Evolutionary conservation across 1,284 basidiomycete species (phyloP).

Genomic region (Tilletia horrida): DNA sequence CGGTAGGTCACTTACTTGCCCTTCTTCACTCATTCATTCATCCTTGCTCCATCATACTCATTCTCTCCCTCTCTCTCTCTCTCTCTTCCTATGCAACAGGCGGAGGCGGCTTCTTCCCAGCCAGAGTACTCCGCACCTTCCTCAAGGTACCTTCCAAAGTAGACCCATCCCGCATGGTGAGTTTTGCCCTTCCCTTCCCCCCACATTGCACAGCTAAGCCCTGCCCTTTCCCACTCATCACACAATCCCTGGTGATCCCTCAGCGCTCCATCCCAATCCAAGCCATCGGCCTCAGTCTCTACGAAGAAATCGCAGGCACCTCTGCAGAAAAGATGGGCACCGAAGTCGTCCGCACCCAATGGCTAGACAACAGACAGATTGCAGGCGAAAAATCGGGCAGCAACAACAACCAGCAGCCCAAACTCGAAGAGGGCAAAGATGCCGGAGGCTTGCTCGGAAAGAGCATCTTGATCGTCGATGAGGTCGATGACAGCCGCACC

Average conservation of each 20-base stretch:
- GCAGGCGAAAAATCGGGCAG: conserved; percentile 15
- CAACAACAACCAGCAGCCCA: conserved; percentile 29
- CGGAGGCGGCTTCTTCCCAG: conserved; percentile 54
- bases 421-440: conserved; percentile 41
- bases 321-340: conserved; percentile 47
- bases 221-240: no score
- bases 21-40: no score
- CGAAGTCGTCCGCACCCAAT: conserved; percentile 53
- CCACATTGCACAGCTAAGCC: no score
- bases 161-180: conserved; percentile 26
- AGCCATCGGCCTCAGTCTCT: conserved; percentile 53
- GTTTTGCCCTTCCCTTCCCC: no score
- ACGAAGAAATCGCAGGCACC: conserved; percentile 50
- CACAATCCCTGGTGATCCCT: no score
- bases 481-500: conserved; percentile 54
- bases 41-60: background rate
- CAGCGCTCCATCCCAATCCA: conserved; percentile 53
- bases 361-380: conserved; percentile 45
- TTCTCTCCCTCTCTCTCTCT: background rate
- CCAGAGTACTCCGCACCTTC: conserved; percentile 53
- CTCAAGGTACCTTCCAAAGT: conserved; percentile 44
- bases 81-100: background rate
- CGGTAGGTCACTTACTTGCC: conserved; percentile 25
- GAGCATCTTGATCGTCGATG: conserved; percentile 53
- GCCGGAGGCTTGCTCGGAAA: conserved; percentile 53